These are phyloP conservation scores for Osmanthus fragrans DNA, from an alignment of 257 asterid species.

Conservation along the genomic window DNA sequence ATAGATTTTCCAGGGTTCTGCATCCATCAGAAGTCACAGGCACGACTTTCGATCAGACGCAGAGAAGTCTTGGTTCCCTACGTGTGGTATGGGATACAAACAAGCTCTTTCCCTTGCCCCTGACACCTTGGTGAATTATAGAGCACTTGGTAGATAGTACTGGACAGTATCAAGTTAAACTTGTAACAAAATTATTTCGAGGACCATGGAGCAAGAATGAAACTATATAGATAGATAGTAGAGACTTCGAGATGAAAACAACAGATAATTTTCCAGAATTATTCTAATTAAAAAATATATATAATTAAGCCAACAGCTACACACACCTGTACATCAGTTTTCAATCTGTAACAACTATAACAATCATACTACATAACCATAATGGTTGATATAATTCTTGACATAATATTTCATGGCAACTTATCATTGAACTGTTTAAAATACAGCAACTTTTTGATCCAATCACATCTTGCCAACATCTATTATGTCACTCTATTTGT, in stretches of 20 bases:
- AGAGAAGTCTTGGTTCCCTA: slow-evolving; percentile 53
- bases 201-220: no score
- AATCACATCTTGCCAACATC: no score
- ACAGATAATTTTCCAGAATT: background rate
- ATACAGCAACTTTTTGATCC: no score
- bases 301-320: background rate
- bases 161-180: background rate
- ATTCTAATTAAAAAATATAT: background rate
- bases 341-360: background rate
- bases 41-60: slow-evolving; percentile 61
- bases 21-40: slow-evolving; percentile 66
- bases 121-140: slow-evolving; percentile 44
- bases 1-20: slow-evolving; percentile 47
- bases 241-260: background rate
- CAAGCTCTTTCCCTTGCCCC: slow-evolving; percentile 47
- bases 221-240: no score
- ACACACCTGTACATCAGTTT: background rate
- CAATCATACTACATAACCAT: no score
- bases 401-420: no score
- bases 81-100: slow-evolving; percentile 70
- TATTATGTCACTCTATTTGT: no score
- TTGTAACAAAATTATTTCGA: no score
- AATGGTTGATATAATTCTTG: no score
- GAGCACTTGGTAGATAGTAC: background rate
- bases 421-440: no score